Base-by-base conservation (phyloP, 768 basidiomycete genomes). In the Pholiota molesta region DNA sequence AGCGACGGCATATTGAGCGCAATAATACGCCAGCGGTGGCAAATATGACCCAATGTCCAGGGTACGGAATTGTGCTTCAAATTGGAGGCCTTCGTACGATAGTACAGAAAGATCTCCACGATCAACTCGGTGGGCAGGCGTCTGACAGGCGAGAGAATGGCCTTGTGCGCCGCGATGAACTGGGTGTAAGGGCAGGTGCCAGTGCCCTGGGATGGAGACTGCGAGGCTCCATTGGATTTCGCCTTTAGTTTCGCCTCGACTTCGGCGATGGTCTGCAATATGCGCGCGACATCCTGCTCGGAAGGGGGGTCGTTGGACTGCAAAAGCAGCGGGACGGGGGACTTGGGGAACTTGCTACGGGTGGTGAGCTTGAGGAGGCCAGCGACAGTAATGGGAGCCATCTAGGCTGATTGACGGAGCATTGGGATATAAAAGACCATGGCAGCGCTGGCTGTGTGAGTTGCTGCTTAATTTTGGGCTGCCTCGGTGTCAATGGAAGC, bases 111-210 rank as follows among this genome's bases (percentile, higher is more conserved):
- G 39, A 68, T 68, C 29, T 68, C 64, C 5, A 58, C 54, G 17
- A 68, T 52, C 37, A 68, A 47, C 29, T 68, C 66, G 9, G 60
- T 52, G 11, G 66, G 66, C n/a, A 68, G 31, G 28, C 60, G 60
- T 35, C 62, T 55, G 51, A 29, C 52, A 13, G 55, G 31, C 21
- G 62, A 60, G 2, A 62, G 60, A n/a, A 62, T 29, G 13, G 52
- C 55, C 19, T 49, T 57, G 53, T 61, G 58, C 5, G 54, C 33
- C 37, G 54, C 29, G 13, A 60, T 33, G 61, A 53, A 62, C 31
- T 60, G 42, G 7, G 31, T 26, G 23, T 58, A 59, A 7, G 57
- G 37, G 40, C 37, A 16, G 16, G 28, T 9, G 35, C 13, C 35
- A 37, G 35, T 19, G 13, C 17, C 35, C 17, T 39, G 17, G 14